Conservation (phyloP, 129 eudicot genomes). For the Flaveria trinervia region DNA sequence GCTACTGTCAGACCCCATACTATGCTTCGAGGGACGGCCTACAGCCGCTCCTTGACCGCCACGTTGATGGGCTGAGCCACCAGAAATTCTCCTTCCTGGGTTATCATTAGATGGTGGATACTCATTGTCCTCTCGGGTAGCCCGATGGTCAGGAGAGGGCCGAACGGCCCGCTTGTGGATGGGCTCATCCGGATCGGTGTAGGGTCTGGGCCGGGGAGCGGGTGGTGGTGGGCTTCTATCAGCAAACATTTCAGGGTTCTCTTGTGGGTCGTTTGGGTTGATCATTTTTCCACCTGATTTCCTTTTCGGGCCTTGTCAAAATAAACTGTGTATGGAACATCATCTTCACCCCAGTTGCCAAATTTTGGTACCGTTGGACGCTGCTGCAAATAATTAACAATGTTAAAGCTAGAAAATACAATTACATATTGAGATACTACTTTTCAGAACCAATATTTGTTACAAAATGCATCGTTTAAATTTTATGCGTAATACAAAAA, state of each 20-base stretch:
- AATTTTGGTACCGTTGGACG: conserved; percentile 81
- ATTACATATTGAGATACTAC: too few species aligned
- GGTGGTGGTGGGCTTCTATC: conserved; percentile 35
- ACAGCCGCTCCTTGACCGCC: conserved; percentile 55
- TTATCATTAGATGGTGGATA: conserved; percentile 50
- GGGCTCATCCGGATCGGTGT: conserved; percentile 45
- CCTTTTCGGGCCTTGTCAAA: conserved; percentile 82
- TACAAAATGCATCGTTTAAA: too few species aligned
- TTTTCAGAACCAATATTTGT: too few species aligned
- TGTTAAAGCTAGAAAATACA: neutral
- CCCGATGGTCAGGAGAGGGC: conserved; percentile 40
- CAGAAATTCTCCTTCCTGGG: conserved; percentile 34
- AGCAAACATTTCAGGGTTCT: conserved; percentile 69
- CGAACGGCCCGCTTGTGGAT: conserved; percentile 36
- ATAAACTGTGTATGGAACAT: conserved; percentile 77
- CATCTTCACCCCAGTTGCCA: conserved; percentile 86
- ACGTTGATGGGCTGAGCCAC: conserved; percentile 46
- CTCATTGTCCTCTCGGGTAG: conserved; percentile 53
- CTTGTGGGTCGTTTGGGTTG: conserved; percentile 89
- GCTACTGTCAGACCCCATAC: conserved; percentile 71
- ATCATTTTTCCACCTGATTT: conserved; percentile 73
- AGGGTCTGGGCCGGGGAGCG: conserved; percentile 36
- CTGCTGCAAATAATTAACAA: conserved; percentile 32
- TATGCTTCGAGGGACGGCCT: conserved; percentile 53
- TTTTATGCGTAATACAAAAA: too few species aligned